These are phyloP conservation scores for Didymella sp. DNA, from an alignment of 2,329 filamentous ascomycete genomes.

Conservation along the genomic window DNA sequence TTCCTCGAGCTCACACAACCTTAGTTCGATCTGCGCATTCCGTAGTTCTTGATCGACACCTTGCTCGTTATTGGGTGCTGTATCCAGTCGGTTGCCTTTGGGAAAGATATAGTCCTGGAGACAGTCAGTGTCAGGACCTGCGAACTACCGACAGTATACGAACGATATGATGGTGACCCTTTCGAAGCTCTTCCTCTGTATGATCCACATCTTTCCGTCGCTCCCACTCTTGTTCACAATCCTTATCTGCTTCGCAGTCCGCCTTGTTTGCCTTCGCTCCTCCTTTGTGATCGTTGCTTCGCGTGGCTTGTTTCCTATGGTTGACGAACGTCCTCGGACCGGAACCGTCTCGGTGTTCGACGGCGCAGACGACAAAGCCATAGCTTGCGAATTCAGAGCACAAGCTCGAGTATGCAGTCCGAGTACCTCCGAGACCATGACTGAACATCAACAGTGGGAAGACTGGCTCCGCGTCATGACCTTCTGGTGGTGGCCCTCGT, in stretches of 20 bases:
- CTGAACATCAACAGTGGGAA: conserved; percentile 72
- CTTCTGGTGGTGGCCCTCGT: conserved; percentile 49
- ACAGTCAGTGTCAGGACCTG: conserved; percentile 15
- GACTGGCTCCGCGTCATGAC: conserved; percentile 48
- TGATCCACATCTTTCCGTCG: conserved; percentile 47
- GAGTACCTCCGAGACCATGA: conserved; percentile 69
- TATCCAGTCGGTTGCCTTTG: conserved; percentile 58
- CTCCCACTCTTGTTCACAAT: conserved; percentile 32
- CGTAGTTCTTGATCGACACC: conserved; percentile 68
- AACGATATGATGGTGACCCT: conserved; percentile 58
- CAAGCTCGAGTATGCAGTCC: conserved; percentile 67
- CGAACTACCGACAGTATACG: conserved; percentile 6
- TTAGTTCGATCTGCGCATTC: conserved; percentile 67
- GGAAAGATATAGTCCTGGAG: conserved; percentile 67
- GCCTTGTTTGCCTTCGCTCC: conserved; percentile 18
- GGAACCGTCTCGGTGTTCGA: conserved; percentile 71
- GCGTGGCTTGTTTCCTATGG: conserved; percentile 51
- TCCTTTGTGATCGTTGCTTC: conserved; percentile 27
- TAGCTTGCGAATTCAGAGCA: conserved; percentile 72
- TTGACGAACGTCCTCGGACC: conserved; percentile 68
- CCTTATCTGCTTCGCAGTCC: conserved; percentile 15
- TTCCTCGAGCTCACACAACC: conserved; percentile 70
- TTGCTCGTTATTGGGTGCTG: conserved; percentile 61
- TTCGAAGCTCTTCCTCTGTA: conserved; percentile 47
- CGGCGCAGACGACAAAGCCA: conserved; percentile 68